Base-by-base conservation (phyloP, 495 filamentous ascomycete genomes). In the Chaetomidium leptoderma region DNA sequence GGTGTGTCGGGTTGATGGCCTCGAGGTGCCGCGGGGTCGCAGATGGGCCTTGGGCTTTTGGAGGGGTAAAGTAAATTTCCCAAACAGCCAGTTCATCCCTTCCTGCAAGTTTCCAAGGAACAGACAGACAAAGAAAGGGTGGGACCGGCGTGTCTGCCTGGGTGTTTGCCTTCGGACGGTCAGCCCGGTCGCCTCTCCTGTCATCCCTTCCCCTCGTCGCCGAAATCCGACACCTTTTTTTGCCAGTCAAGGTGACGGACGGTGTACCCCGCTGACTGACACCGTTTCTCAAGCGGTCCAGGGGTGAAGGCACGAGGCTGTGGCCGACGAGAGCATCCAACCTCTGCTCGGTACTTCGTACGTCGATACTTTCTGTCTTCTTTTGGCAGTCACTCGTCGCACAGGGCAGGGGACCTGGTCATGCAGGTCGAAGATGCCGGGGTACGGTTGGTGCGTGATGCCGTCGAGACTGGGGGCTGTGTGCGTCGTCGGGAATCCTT, bases 41-140 rank as follows among this genome's bases (percentile, higher is more conserved):
- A 33, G 27, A 7, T 4, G 3, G 27, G 24, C 6, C 40, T 9
- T 23, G 11, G 30, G 17, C 30, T 4, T n/a, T 53, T 53, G 50
- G 50, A 53, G 50, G 50, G 50, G 36, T 32, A 1, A 26, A 50
- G 24, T 13, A 36, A 6, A 24, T 3, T 24, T n/a, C n/a, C n/a
- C n/a, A n/a, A n/a, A n/a, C n/a, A n/a, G n/a, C n/a, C n/a, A n/a
- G n/a, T n/a, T n/a, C n/a, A n/a, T n/a, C n/a, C n/a, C n/a, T n/a
- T n/a, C n/a, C n/a, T n/a, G n/a, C n/a, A n/a, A n/a, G n/a, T 47
- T 47, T 53, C 39, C 51, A 32, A 32, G 51, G 16, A 53, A 32
- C 39, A 32, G 37, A 53, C 17, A n/a, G n/a, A n/a, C n/a, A n/a
- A n/a, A n/a, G n/a, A n/a, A n/a, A n/a, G n/a, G n/a, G n/a, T n/a